Conservation (phyloP, 2,329 filamentous ascomycete genomes). For the Aureobasidium sp. region DNA sequence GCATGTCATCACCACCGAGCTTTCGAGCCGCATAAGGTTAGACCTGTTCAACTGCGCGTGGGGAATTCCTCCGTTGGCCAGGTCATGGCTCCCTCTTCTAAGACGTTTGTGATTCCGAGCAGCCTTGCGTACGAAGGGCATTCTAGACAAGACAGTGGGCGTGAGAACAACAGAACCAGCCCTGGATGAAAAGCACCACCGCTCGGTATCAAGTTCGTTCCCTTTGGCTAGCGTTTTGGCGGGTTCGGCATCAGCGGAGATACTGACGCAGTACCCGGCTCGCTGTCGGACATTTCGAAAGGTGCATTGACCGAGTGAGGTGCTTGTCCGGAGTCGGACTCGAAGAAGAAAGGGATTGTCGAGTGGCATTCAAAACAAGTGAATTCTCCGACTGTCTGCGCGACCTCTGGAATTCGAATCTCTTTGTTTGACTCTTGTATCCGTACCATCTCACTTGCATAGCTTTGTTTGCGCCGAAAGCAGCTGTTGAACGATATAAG, state of each 20-base stretch:
- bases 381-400: not conserved
- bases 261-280: conserved; percentile 1
- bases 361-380: conserved; percentile 6
- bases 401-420: not conserved
- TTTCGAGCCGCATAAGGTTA: not conserved
- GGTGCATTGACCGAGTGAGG: conserved; percentile 7
- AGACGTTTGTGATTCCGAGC: not conserved
- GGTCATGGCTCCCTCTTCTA: too few relatives aligned
- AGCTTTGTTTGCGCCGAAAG: conserved; percentile 4
- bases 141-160: not conserved
- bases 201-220: not conserved
- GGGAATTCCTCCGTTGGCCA: not conserved
- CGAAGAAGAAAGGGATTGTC: conserved; percentile 8
- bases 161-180: not conserved
- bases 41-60: not conserved
- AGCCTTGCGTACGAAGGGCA: not conserved
- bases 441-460: not conserved
- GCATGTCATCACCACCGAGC: not conserved
- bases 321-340: not conserved
- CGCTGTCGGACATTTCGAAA: conserved; percentile 2
- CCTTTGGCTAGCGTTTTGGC: not conserved
- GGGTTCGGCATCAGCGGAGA: conserved; percentile 7
- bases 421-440: not conserved
- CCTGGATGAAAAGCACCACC: not conserved
- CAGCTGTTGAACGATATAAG: conserved; percentile 1